Conservation (phyloP, 2,329 filamentous ascomycete species). For the Pseudophaeomoniella oleicola region DNA sequence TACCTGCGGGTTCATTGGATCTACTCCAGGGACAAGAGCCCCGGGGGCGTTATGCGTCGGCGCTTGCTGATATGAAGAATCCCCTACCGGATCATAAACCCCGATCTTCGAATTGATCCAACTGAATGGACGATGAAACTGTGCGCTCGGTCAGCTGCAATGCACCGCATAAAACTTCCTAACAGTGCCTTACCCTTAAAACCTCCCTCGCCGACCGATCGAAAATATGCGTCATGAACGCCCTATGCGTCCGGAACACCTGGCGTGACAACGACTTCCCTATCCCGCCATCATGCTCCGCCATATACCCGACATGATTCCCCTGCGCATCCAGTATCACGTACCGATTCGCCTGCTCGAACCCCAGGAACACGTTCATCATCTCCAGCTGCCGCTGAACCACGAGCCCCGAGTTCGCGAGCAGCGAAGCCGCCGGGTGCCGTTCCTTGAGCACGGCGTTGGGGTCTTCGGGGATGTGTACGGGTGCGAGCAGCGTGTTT, state of each 20-base stretch:
- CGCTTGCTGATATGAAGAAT: slow-evolving; percentile 18
- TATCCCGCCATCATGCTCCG: slow-evolving; percentile 47
- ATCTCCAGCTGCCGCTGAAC: slow-evolving; percentile 50
- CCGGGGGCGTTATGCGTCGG: slow-evolving; percentile 14
- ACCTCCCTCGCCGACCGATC: slow-evolving; percentile 46
- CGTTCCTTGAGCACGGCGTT: slow-evolving; percentile 41
- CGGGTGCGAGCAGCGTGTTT: slow-evolving; percentile 41
- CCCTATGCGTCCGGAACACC: slow-evolving; percentile 46
- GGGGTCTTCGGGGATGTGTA: slow-evolving; percentile 47
- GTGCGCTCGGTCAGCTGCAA: slow-evolving; percentile 2
- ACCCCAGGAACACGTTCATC: slow-evolving; percentile 52
- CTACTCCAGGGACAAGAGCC: slow-evolving; percentile 19
- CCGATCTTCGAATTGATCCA: slow-evolving; percentile 47
- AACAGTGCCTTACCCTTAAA: slow-evolving; percentile 25
- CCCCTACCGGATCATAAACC: slow-evolving; percentile 36
- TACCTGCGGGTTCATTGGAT: slow-evolving; percentile 24
- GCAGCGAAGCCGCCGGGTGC: slow-evolving; percentile 42
- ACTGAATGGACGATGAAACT: slow-evolving; percentile 49
- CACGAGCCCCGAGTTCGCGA: slow-evolving; percentile 47
- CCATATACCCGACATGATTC: slow-evolving; percentile 49
- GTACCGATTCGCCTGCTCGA: slow-evolving; percentile 53
- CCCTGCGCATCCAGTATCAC: slow-evolving; percentile 50
- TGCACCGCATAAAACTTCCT: not conserved
- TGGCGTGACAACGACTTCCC: slow-evolving; percentile 42
- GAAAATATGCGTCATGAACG: slow-evolving; percentile 52